A percentile compares a stretch with the other conserved stretches of the same genome.
phyloP scores from a whole-genome alignment of 768 basidiomycete genomes.

The Amanita polypyramis region DNA sequence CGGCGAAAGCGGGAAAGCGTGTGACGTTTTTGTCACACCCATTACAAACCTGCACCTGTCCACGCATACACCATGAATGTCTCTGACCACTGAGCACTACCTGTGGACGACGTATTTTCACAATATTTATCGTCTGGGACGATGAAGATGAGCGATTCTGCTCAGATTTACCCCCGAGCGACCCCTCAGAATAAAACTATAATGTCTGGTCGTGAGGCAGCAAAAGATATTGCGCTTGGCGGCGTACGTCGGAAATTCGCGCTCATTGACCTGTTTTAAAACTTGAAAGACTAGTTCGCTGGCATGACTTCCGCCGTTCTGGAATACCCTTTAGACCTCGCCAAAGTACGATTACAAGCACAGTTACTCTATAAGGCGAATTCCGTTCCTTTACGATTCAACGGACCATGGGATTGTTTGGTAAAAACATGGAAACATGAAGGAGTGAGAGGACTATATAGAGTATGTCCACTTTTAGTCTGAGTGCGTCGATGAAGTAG shows the following conservation, averaged over 20 bases:
- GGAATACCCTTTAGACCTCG: conserved; percentile 93
- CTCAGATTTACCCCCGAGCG: background rate
- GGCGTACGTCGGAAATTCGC: background rate
- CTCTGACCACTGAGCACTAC: background rate
- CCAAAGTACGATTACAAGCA: conserved; percentile 89
- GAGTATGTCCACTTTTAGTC: conserved; percentile 35
- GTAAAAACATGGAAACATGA: conserved; percentile 71
- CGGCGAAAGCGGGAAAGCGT: no score
- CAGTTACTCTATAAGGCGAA: conserved; percentile 68
- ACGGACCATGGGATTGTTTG: conserved; percentile 83
- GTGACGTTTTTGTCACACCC: background rate
- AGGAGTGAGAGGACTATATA: conserved; percentile 76
- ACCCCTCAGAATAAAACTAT: background rate
- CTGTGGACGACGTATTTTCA: background rate
- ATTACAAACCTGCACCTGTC: background rate
- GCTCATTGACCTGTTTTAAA: background rate
- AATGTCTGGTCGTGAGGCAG: conserved; percentile 2
- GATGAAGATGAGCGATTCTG: conserved; percentile 2
- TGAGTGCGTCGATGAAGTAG: background rate
- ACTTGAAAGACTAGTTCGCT: conserved; percentile 42
- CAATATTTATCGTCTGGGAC: background rate
- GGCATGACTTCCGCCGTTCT: conserved; percentile 79
- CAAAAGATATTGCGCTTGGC: conserved; percentile 5
- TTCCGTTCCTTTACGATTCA: conserved; percentile 42
- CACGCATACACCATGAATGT: background rate